Base-by-base conservation (phyloP, 164 flowering plant species). In the Vitis labrusca region DNA sequence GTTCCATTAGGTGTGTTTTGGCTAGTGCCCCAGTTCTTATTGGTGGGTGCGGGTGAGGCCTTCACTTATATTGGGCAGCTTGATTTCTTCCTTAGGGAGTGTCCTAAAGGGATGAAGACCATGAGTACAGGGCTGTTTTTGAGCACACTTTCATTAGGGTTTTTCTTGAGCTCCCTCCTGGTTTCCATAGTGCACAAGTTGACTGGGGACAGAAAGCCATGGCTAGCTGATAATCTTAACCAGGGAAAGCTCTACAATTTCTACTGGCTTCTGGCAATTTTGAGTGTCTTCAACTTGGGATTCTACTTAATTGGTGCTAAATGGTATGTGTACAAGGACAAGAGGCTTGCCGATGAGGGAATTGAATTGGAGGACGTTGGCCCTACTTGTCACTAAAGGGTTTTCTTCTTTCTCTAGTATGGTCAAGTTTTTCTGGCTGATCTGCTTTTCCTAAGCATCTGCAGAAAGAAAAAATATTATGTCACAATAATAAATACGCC, bases 71-170 rank as follows among this genome's bases (percentile, higher is more conserved):
- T 81, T 0, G 98, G 98, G 12, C 98, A 92, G 77, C 78, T 92
- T 2, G 93, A 83, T 63, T 92, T 92, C 75, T 92, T 91, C 83
- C 72, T 91, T 4, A 85, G 86, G 71, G 92, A 92, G 83, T 90
- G 92, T 44, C 97, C 97, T 0, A 79, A 86, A 52, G 97, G 97
- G 53, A 92, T 92, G 97, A 92, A 92, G 81, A 89, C 95, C 0
- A 92, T 92, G 92, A 92, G 97, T 77, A 89, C 98, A 1, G 98
- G 96, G 54, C 51, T 92, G 80, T 91, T 91, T 66, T 65, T 91
- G 67, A 89, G 90, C 66, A 92, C 96, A 0, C 77, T 92, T 1
- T 83, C 96, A 0, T 73, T 91, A 5, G 98, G 98, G 47, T 92
- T 85, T 52, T 92, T 92, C 74, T 17, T 88, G 1, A 92, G 98